Percentiles rank a stretch among this genome's conserved stretches.
phyloP scores from a whole-genome alignment of 1,284 basidiomycete species.

The Heterobasidion parviporum region DNA sequence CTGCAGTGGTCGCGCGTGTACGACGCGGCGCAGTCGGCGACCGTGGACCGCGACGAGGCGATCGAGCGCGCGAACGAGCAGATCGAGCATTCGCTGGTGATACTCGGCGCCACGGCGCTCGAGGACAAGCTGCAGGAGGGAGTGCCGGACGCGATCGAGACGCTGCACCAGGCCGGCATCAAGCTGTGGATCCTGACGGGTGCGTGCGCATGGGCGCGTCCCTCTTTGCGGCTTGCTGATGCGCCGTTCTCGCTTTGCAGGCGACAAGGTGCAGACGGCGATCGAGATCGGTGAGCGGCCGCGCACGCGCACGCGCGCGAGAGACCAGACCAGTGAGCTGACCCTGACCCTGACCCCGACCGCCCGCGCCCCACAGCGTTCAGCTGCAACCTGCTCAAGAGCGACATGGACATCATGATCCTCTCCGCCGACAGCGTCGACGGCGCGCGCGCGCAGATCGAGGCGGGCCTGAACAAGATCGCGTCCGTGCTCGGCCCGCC shows the following conservation, averaged over 20 bases:
- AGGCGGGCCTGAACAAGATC: conserved; percentile 92
- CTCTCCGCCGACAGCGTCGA: conserved; percentile 78
- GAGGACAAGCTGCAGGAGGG: conserved; percentile 98
- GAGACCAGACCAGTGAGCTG: no score
- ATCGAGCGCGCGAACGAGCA: conserved; percentile 83
- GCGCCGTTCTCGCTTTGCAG: no score
- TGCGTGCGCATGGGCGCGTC: conserved; percentile 26
- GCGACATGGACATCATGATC: conserved; percentile 95
- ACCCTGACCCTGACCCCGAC: neutral
- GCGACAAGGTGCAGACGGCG: conserved; percentile 95
- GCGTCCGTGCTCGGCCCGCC: conserved; percentile 71
- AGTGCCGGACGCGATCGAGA: conserved; percentile 93
- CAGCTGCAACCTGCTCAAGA: conserved; percentile 88
- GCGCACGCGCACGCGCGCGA: no score
- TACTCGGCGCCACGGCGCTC: conserved; percentile 91
- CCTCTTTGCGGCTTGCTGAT: no score
- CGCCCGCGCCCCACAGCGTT: conserved; percentile 36
- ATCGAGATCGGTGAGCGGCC: conserved; percentile 74
- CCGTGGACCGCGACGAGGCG: conserved; percentile 80
- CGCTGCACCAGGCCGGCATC: conserved; percentile 88
- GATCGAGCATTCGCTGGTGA: conserved; percentile 76
- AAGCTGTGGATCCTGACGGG: conserved; percentile 95
- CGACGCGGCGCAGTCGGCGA: conserved; percentile 72
- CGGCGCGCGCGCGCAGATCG: conserved; percentile 79
- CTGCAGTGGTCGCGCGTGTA: conserved; percentile 74